A percentile compares a stretch with the other conserved stretches of the same genome.
Conservation (phyloP, 768 basidiomycete genomes). For the Pisolithus orientalis region DNA sequence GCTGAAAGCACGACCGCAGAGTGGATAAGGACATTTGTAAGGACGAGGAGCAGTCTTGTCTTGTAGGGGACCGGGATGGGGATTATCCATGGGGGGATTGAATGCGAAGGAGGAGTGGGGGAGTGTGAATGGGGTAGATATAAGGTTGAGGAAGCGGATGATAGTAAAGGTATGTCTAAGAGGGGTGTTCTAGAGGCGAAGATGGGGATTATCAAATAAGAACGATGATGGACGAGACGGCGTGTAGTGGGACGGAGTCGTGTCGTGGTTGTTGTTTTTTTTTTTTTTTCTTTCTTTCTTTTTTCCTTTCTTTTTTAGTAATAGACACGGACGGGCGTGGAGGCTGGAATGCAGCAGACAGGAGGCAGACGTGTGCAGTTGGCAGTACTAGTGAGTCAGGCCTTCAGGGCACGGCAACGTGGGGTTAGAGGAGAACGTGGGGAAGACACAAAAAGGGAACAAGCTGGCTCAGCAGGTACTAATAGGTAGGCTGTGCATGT, state of each 20-base stretch:
- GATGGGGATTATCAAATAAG: constrained; percentile 16
- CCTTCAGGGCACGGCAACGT: constrained; percentile 11
- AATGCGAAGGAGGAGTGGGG: constrained; percentile 6
- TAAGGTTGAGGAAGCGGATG: constrained; percentile 17
- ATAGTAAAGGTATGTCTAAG: constrained; percentile 8
- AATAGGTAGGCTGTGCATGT: background rate
- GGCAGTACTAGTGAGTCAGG: background rate
- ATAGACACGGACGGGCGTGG: too few relatives aligned
- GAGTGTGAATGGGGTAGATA: constrained; percentile 5
- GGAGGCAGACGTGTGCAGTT: background rate
- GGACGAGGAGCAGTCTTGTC: constrained; percentile 56
- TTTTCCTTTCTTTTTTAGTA: background rate
- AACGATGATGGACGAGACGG: constrained; percentile 1
- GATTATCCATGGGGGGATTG: constrained; percentile 19
- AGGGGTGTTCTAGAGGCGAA: constrained; percentile 13
- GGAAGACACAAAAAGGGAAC: background rate
- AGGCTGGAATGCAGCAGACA: background rate
- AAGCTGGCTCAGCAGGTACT: background rate
- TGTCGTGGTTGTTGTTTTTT: constrained; percentile 6
- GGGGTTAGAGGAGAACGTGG: constrained; percentile 15
- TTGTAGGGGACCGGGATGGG: constrained; percentile 8
- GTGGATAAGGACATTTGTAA: constrained; percentile 92
- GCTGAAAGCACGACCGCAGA: constrained; percentile 94
- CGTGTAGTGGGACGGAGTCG: constrained; percentile 19
- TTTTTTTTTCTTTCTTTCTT: background rate